A percentile compares a stretch with the other conserved stretches of the same genome.
phyloP scores from a whole-genome alignment of 2,329 filamentous ascomycete genomes.

The Epichloe baconii region DNA sequence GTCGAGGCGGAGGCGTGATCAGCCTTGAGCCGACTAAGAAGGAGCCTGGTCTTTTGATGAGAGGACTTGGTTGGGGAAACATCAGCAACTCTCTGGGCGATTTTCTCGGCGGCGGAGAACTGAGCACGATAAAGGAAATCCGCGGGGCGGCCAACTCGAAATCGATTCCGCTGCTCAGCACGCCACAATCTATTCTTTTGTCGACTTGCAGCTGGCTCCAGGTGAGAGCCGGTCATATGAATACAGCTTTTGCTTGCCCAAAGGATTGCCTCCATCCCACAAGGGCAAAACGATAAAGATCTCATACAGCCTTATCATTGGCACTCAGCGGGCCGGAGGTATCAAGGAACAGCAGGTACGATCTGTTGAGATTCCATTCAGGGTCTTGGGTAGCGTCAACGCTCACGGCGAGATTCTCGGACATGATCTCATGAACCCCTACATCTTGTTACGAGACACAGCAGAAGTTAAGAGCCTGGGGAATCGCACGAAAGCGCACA shows the following conservation, averaged over 20 bases:
- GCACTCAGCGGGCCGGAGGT: constrained; percentile 74
- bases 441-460: constrained; percentile 76
- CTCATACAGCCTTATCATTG: constrained; percentile 78
- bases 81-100: constrained; percentile 82
- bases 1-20: constrained; percentile 76
- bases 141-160: constrained; percentile 74
- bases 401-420: constrained; percentile 76
- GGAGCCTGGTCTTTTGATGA: constrained; percentile 69
- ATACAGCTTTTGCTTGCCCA: constrained; percentile 75
- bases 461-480: constrained; percentile 46
- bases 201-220: constrained; percentile 75
- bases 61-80: constrained; percentile 75
- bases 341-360: constrained; percentile 70
- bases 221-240: constrained; percentile 82
- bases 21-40: constrained; percentile 63
- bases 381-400: constrained; percentile 87
- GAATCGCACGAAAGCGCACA: constrained; percentile 14
- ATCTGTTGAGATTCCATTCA: constrained; percentile 85
- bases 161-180: constrained; percentile 82
- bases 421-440: constrained; percentile 89
- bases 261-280: constrained; percentile 81
- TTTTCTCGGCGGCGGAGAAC: constrained; percentile 70
- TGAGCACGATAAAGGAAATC: constrained; percentile 94
- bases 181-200: constrained; percentile 87
- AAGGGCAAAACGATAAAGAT: constrained; percentile 91